Conservation (phyloP, 1,139 yeast species). For the Yamadazyma trypodendri region DNA sequence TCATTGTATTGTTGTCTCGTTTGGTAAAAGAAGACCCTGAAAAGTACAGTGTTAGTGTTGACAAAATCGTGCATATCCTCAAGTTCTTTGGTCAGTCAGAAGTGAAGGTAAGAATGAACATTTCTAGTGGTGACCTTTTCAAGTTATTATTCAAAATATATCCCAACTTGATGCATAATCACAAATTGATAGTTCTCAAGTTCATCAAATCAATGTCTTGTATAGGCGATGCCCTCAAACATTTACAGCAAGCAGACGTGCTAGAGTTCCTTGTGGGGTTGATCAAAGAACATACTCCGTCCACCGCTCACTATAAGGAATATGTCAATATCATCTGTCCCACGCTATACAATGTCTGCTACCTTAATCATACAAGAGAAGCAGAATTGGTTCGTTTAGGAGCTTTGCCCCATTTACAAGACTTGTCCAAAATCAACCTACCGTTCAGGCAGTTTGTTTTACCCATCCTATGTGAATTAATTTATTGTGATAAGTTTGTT, state of each 20-base stretch:
- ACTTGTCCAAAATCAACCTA: conserved; percentile 43
- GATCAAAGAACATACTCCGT: conserved; percentile 29
- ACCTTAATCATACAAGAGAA: conserved; percentile 53
- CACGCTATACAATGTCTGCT: conserved; percentile 54
- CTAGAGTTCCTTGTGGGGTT: conserved; percentile 37
- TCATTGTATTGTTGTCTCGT: conserved; percentile 42
- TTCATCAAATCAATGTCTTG: conserved; percentile 46
- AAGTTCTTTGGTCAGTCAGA: conserved; percentile 45
- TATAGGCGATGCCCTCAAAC: conserved; percentile 32
- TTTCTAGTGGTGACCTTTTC: conserved; percentile 45
- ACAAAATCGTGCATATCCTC: conserved; percentile 39
- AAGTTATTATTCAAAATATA: conserved; percentile 43
- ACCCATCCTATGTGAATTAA: conserved; percentile 64
- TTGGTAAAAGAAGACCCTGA: conserved; percentile 18
- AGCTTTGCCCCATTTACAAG: conserved; percentile 50
- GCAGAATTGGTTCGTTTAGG: conserved; percentile 55
- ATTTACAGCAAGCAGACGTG: conserved; percentile 41
- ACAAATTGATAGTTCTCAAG: conserved; percentile 40
- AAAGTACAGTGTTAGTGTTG: conserved; percentile 17
- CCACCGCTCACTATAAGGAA: conserved; percentile 36
- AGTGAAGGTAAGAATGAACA: conserved; percentile 37
- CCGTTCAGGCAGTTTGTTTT: conserved; percentile 61
- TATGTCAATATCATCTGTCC: conserved; percentile 44
- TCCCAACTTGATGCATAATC: conserved; percentile 26
- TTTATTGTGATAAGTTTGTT: conserved; percentile 46